Conservation (phyloP, 345 rosid genomes). For the Stellera chamaejasme region DNA sequence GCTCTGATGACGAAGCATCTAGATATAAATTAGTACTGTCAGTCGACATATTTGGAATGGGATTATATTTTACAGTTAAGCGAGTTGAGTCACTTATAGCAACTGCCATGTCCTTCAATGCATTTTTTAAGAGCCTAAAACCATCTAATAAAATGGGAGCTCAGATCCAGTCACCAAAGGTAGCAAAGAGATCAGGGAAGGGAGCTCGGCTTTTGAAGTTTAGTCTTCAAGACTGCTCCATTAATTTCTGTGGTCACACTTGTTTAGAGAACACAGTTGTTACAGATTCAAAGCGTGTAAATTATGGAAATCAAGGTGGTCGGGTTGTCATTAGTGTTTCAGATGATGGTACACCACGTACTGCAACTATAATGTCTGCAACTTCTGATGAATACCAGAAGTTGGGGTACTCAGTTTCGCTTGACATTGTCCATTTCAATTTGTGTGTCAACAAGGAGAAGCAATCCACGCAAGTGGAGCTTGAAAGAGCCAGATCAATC, state of each 20-base stretch:
- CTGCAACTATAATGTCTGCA: slow-evolving; percentile 48
- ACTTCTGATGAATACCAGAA: slow-evolving; percentile 37
- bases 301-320: slow-evolving; percentile 95
- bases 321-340: slow-evolving; percentile 43
- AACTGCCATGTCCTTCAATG: slow-evolving; percentile 62
- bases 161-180: slow-evolving; percentile 35
- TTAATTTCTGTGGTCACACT: slow-evolving; percentile 50
- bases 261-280: slow-evolving; percentile 51
- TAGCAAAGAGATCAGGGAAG: slow-evolving; percentile 55
- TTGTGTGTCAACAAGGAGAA: slow-evolving; percentile 70
- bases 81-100: slow-evolving; percentile 57
- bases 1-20: slow-evolving; percentile 39
- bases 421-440: slow-evolving; percentile 63
- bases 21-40: slow-evolving; percentile 58
- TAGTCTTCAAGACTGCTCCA: slow-evolving; percentile 60
- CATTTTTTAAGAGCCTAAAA: slow-evolving; percentile 38
- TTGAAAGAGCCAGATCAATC: slow-evolving; percentile 67
- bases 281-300: slow-evolving; percentile 80
- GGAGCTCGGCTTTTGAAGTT: slow-evolving; percentile 60
- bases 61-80: slow-evolving; percentile 53
- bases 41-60: slow-evolving; percentile 77
- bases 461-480: slow-evolving; percentile 66
- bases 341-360: slow-evolving; percentile 69
- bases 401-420: slow-evolving; percentile 53
- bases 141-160: slow-evolving; percentile 37